Evolutionary conservation across 2,329 filamentous ascomycete species (phyloP), one percentile per base, ranked within the genome.

Genomic region (Pyricularia sp.): DNA sequence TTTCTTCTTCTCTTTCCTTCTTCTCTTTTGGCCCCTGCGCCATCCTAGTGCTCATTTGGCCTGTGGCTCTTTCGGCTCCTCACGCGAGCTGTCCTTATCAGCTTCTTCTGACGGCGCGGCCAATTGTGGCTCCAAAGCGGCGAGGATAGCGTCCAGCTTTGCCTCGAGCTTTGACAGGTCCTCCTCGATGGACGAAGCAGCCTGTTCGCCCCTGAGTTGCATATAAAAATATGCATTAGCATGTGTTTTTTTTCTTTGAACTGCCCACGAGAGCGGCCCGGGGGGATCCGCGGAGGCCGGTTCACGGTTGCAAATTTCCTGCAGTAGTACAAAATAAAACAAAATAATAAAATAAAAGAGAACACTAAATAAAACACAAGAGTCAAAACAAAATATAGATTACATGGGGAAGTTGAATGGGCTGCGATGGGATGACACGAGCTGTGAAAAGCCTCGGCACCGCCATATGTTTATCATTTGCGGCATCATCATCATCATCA

Each of bases 81-180:
- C 23, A 61, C 7, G 25, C 58, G 25, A 61, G n/a, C 12, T 61
- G n/a, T 61, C 58, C 58, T 61, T 61, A 5, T 61, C 58, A 26
- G 58, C 58, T n/a, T 61, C 25, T 61, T 61, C 25, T 61, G 58
- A 25, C 17, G 58, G 58, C 58, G 58, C 7, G 58, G n/a, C n/a
- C 58, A n/a, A 26, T 26, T 61, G 58, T 33, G 65, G 65, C 69
- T 84, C 84, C 66, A 86, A 77, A 28, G 81, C 80, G 20, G 82
- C 83, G 26, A 88, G 79, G 26, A 88, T 78, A 70, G 80, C 81
- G 70, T 87, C 85, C n/a, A 88, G 80, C 74, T 82, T 86, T 73
- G 77, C 79, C 76, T 88, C 85, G 25, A 88, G 79, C 42, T 74
- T 82, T 10, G 80, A 79, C 66, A 88, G 79, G 71, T 83, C 84